Evolutionary conservation across 1,139 yeast genomes (phyloP).

Genomic region (Geotrichum phurueaensis): DNA sequence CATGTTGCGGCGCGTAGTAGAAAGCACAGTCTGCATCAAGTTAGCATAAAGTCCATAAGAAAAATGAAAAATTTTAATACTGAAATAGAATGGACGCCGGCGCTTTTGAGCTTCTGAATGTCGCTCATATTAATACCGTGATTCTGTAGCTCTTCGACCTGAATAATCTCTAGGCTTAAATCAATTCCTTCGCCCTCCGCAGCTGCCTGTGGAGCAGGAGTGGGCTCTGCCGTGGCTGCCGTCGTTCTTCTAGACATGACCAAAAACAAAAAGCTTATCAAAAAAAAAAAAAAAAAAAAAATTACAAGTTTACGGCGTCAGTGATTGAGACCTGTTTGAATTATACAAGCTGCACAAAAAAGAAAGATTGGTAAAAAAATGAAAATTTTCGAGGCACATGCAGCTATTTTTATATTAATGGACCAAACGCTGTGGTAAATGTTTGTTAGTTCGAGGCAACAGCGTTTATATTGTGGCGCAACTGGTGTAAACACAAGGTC

Average conservation of each 20-base stretch:
- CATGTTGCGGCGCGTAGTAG: conserved; percentile 50
- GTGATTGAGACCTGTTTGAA: neutral
- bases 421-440: neutral
- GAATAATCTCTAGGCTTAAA: conserved; percentile 29
- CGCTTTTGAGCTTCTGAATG: conserved; percentile 46
- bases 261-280: neutral
- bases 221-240: conserved; percentile 2
- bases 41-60: neutral
- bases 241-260: conserved; percentile 14
- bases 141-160: conserved; percentile 50
- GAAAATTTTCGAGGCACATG: neutral
- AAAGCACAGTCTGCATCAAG: conserved; percentile 41
- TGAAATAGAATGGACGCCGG: conserved; percentile 51
- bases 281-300: neutral
- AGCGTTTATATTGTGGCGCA: neutral
- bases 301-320: no score
- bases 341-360: neutral
- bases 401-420: neutral
- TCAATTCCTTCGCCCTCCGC: conserved; percentile 10
- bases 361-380: neutral
- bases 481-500: neutral
- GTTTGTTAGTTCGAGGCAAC: neutral
- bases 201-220: conserved; percentile 5
- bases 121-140: conserved; percentile 57
- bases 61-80: conserved; percentile 31